These are phyloP conservation scores for Aspergillus alliaceus DNA, from an alignment of 2,329 filamentous ascomycete species.

Conservation along the genomic window DNA sequence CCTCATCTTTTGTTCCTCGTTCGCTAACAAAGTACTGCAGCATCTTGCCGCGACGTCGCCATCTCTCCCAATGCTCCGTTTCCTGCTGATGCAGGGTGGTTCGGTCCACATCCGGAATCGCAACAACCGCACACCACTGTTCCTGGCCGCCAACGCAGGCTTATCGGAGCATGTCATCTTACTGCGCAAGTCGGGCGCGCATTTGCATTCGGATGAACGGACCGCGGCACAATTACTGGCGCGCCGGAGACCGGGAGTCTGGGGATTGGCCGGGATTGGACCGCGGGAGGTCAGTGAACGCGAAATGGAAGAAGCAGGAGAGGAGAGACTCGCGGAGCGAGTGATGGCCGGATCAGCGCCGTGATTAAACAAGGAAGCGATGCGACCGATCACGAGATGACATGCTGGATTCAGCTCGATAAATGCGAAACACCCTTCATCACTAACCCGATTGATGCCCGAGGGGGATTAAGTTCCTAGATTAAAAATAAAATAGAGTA, in stretches of 20 bases:
- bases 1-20: neutral
- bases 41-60: conserved; percentile 60
- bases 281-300: conserved; percentile 24
- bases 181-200: conserved; percentile 57
- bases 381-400: neutral
- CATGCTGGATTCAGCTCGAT: neutral
- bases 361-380: conserved; percentile 7
- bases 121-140: conserved; percentile 58
- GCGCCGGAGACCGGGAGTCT: conserved; percentile 41
- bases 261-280: conserved; percentile 45
- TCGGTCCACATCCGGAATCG: conserved; percentile 62
- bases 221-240: conserved; percentile 53
- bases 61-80: conserved; percentile 55
- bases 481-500: neutral
- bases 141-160: conserved; percentile 59
- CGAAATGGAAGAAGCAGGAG: conserved; percentile 23
- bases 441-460: neutral
- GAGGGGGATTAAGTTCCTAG: neutral
- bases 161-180: conserved; percentile 55
- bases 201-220: conserved; percentile 59
- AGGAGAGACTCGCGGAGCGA: conserved; percentile 12
- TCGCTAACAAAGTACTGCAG: conserved; percentile 29
- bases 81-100: conserved; percentile 57
- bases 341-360: conserved; percentile 30
- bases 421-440: neutral